Conservation (phyloP, 345 rosid species). For the Erodium maritimum region DNA sequence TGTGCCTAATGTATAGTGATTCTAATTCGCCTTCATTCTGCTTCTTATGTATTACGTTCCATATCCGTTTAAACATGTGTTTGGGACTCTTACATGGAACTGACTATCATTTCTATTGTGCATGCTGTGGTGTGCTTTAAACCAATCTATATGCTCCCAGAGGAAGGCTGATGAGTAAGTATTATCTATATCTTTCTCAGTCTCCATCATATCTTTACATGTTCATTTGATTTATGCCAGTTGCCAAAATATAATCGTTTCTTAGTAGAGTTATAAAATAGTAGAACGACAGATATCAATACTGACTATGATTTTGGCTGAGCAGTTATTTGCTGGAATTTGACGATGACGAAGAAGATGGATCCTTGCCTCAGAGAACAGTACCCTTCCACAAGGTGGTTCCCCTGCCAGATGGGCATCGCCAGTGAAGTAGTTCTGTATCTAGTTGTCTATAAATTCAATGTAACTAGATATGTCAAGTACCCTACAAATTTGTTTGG, state of each 20-base stretch:
- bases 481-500: no score
- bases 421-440: constrained; percentile 36
- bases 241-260: background rate
- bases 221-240: background rate
- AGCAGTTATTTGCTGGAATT: constrained; percentile 79
- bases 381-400: constrained; percentile 81
- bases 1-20: background rate
- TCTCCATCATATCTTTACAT: background rate
- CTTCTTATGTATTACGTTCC: background rate
- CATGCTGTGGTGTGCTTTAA: constrained; percentile 10
- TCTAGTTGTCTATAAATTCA: constrained; percentile 17
- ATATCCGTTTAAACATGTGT: background rate
- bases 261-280: no score
- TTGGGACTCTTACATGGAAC: constrained; percentile 10
- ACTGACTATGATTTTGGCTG: constrained; percentile 4
- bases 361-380: constrained; percentile 71
- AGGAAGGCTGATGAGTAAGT: constrained; percentile 92
- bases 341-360: constrained; percentile 95
- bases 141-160: constrained; percentile 28
- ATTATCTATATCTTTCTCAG: constrained; percentile 3
- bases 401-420: constrained; percentile 71
- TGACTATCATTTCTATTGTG: constrained; percentile 16
- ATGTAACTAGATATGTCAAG: background rate
- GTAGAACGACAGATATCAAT: background rate
- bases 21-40: background rate